phyloP scores from a whole-genome alignment of 2,329 filamentous ascomycete species.

The Curvularia verruculosa region DNA sequence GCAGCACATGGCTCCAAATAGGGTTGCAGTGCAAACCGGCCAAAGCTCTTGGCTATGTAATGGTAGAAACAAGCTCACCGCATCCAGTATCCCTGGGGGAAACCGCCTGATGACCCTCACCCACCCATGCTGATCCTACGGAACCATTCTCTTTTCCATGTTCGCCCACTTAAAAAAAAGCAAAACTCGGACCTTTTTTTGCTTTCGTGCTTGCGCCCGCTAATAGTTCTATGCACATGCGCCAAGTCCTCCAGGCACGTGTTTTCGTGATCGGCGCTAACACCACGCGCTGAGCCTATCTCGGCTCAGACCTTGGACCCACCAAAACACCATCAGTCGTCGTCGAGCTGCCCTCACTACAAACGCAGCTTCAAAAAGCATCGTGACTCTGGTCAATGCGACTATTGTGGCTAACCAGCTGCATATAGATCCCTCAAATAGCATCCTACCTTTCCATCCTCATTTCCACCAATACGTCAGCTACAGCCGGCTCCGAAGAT shows the following conservation, averaged over 20 bases:
- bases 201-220: not conserved
- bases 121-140: not conserved
- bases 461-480: not conserved
- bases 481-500: conserved; percentile 15
- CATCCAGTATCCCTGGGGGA: not conserved
- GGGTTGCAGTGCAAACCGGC: not conserved
- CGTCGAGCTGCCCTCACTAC: not conserved
- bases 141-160: not conserved
- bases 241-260: conserved; percentile 3
- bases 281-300: not conserved
- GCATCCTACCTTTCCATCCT: not conserved
- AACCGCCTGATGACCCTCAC: not conserved
- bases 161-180: conserved; percentile 4
- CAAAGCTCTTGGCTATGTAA: not conserved
- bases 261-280: conserved; percentile 7
- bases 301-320: not conserved
- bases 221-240: not conserved
- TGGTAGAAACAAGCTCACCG: not conserved
- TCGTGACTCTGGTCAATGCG: conserved; percentile 3
- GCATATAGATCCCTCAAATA: not conserved
- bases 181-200: not conserved
- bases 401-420: not conserved
- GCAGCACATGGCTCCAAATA: not conserved
- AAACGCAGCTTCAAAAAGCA: not conserved
- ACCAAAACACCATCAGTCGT: conserved; percentile 2